Evolutionary conservation across 495 filamentous ascomycete genomes (phyloP), one percentile per base, ranked within the genome.

Genomic region (Massariosphaeria phaeospora): DNA sequence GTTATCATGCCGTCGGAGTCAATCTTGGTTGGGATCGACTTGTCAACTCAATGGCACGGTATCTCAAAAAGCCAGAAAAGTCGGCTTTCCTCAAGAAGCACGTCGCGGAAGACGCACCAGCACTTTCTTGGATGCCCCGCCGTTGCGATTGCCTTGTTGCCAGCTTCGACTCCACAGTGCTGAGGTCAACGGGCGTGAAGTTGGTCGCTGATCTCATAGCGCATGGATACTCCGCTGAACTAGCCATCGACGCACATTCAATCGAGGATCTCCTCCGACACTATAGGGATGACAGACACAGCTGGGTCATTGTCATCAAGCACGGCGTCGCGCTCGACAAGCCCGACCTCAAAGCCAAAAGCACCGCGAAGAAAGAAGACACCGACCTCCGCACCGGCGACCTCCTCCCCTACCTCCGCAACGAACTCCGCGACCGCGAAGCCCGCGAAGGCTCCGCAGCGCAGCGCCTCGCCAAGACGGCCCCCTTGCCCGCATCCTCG

Each of bases 21-120:
- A 91, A 91, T 59, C 72, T 98, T 30, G 87, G 87, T 23, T 95
- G 88, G 80, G 90, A 96, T 61, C 81, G 84, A 56, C 75, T 91
- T 11, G 79, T 82, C 48, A 76, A 74, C 5, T 75, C 79, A 34
- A 83, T 90, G 84, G 64, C 76, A 51, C 71, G 83, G 55, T 75
- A 85, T 51, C 76, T 86, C 20, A 84, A 84, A 45, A 69, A 72
- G 27, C 70, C 71, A 5, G 69, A 76, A 2, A 89, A 84, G 60
- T 38, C 58, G 1, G 33, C 54, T 17, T 66, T 66, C 43, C 43
- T 63, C 26, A 94, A 88, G 69, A 86, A 85, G 63, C 55, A 72
- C 10, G 75, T 78, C 52, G 79, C 81, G 40, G 75, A 63, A 44
- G 60, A 59, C 12, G 51, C 52, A 9, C 33, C 56, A 29, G 49